Evolutionary conservation across 2,329 filamentous ascomycete species (phyloP), one percentile per base, ranked within the genome.

Genomic region (Colletotrichum chlorophyti): DNA sequence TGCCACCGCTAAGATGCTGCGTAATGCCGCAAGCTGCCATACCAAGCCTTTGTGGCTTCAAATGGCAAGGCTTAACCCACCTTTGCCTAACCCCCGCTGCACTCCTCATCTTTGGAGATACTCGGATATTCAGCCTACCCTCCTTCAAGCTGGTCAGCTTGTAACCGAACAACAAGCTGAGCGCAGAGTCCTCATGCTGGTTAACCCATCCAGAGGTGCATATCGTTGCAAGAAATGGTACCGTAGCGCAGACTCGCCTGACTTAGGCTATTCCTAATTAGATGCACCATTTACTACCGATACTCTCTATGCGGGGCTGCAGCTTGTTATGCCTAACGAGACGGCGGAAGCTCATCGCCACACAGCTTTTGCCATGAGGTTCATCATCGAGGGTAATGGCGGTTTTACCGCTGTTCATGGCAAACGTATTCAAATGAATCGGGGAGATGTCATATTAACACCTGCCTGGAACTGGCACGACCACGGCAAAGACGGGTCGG

Each of bases 391-490:
- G 65, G 81, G 81, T 4, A 65, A 74, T 6, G 78, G 77, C 3
- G 81, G 81, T 4, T 84, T 83, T 63, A 84, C 82, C 0, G 81
- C 82, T 3, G 78, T 84, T 0, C 76, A 82, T n/a, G 81, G 82
- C 10, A 64, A 67, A 4, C 72, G 77, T 15, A 77, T 84, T 24
- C 62, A 67, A 3, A 83, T 85, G 79, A 64, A 74, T 19, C 70
- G 74, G 0, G 77, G 82, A 15, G 82, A 84, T 63, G 79, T 84
- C 3, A 81, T 85, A 34, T 64, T 84, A 3, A 85, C 82, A 0
- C 82, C 82, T 0, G 79, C 75, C 0, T 83, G 81, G 81, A 79
- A 83, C 64, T 84, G 79, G 74, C 80, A 83, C 57, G 81, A 84
- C 62, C 81, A 84, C 54, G 82, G 81, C 12, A 83, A 84, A 40